Evolutionary conservation across 257 asterid genomes (phyloP).

Genomic region (Handroanthus guayacan): DNA sequence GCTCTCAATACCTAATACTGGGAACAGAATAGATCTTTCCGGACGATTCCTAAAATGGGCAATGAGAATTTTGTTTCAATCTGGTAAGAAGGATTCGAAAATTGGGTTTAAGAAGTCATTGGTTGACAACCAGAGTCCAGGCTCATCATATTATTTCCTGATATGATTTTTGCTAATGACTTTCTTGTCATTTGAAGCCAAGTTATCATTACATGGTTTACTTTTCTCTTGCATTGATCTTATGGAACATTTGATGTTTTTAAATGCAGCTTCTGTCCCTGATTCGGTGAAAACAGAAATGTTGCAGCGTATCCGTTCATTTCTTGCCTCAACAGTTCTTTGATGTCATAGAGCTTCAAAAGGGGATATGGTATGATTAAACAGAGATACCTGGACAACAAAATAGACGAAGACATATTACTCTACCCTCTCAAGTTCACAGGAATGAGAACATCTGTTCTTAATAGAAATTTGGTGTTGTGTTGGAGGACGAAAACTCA

Average conservation of each 20-base stretch:
- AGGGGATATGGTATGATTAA: neutral
- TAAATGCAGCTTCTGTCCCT: conserved; percentile 69
- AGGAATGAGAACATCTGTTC: neutral
- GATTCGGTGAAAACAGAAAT: conserved; percentile 78
- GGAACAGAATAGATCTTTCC: no score
- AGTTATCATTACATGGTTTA: neutral
- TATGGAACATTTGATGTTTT: conserved; percentile 2
- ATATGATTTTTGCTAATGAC: neutral
- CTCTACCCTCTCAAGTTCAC: conserved; percentile 9
- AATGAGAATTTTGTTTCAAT: neutral
- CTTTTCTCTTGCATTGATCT: conserved; percentile 4
- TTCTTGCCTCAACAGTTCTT: conserved; percentile 59
- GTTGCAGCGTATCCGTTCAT: conserved; percentile 65
- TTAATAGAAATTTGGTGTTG: neutral
- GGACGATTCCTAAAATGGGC: no score
- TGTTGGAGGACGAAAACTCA: neutral
- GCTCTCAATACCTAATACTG: no score
- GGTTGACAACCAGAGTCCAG: neutral
- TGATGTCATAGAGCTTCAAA: conserved; percentile 36
- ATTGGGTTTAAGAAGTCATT: neutral
- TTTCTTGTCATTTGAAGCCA: conserved; percentile 7
- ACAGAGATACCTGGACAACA: neutral
- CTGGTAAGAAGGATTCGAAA: neutral
- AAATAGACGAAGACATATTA: neutral
- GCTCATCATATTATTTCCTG: neutral